phyloP scores from a whole-genome alignment of 495 filamentous ascomycete species.

The Penicillium coprophilum region DNA sequence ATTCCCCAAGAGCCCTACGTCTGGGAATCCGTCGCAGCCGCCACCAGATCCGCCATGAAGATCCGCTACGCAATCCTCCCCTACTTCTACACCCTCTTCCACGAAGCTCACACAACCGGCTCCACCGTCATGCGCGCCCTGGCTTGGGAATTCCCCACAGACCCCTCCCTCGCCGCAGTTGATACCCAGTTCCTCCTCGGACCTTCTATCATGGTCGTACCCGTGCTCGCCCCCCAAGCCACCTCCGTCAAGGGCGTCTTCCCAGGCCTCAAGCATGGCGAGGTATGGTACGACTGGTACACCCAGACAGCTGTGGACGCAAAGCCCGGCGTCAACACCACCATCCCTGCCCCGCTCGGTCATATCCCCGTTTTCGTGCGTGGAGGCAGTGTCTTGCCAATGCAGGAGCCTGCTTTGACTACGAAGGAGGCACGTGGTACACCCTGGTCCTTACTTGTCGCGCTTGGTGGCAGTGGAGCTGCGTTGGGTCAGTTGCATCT shows the following conservation, averaged over 20 bases:
- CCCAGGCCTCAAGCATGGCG: slow-evolving; percentile 62
- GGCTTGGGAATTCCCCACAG: slow-evolving; percentile 80
- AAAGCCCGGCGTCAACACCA: slow-evolving; percentile 62
- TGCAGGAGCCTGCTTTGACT: slow-evolving; percentile 70
- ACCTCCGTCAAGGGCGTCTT: slow-evolving; percentile 72
- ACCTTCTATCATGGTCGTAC: slow-evolving; percentile 65
- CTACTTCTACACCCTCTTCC: slow-evolving; percentile 81
- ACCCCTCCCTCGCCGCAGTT: slow-evolving; percentile 64
- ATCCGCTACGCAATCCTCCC: slow-evolving; percentile 74
- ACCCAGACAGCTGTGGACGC: slow-evolving; percentile 54
- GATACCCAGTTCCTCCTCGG: slow-evolving; percentile 82
- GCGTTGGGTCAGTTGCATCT: slow-evolving; percentile 72
- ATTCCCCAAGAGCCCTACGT: slow-evolving; percentile 72
- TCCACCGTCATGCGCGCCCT: slow-evolving; percentile 79
- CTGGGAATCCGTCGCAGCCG: slow-evolving; percentile 69
- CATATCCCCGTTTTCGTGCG: slow-evolving; percentile 78
- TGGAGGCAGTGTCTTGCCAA: slow-evolving; percentile 67
- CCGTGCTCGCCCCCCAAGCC: slow-evolving; percentile 67
- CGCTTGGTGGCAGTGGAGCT: slow-evolving; percentile 53
- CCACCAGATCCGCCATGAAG: slow-evolving; percentile 65
- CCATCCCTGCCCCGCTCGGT: slow-evolving; percentile 70
- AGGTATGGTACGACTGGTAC: slow-evolving; percentile 86
- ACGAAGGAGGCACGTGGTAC: slow-evolving; percentile 63
- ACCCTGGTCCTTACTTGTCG: slow-evolving; percentile 68
- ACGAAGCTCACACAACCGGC: slow-evolving; percentile 65